Evolutionary conservation across 2,329 filamentous ascomycete genomes (phyloP).

Genomic region (Paecilomyces fulvus): DNA sequence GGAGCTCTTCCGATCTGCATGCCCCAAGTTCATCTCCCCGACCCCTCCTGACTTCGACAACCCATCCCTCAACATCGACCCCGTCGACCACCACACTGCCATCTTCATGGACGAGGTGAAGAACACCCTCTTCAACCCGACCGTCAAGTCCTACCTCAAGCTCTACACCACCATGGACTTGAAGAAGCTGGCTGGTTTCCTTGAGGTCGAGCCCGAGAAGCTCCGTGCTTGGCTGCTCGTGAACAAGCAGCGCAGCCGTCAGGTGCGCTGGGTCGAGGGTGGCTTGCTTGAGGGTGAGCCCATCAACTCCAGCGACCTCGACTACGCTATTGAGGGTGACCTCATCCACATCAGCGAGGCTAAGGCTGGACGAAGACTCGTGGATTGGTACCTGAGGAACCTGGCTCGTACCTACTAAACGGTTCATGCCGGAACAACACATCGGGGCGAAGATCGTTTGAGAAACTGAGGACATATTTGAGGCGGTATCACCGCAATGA

Average conservation of each 20-base stretch:
- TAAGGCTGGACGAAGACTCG: conserved; percentile 92
- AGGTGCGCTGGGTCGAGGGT: conserved; percentile 87
- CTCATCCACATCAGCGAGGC: conserved; percentile 98
- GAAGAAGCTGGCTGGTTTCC: conserved; percentile 94
- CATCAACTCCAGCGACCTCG: conserved; percentile 87
- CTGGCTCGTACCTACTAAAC: conserved; percentile 82
- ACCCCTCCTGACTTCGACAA: conserved; percentile 97
- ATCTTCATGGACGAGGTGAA: conserved; percentile 99
- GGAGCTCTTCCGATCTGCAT: conserved; percentile 95
- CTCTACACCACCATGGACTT: conserved; percentile 99
- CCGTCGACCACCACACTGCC: conserved; percentile 89
- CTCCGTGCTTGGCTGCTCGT: conserved; percentile 88
- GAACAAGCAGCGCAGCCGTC: conserved; percentile 97
- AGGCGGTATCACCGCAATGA: background rate
- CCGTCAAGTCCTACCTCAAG: conserved; percentile 95
- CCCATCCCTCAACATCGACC: conserved; percentile 90
- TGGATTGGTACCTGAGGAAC: conserved; percentile 99
- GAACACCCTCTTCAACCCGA: conserved; percentile 97
- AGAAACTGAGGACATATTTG: background rate
- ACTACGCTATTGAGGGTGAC: conserved; percentile 95
- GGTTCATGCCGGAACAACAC: background rate
- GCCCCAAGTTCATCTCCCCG: conserved; percentile 98
- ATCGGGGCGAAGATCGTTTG: background rate
- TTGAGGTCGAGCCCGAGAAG: conserved; percentile 95
- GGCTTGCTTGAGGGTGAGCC: conserved; percentile 85